Base-by-base conservation (phyloP, 331 rosid genomes). In the Pyracantha coccinea region DNA sequence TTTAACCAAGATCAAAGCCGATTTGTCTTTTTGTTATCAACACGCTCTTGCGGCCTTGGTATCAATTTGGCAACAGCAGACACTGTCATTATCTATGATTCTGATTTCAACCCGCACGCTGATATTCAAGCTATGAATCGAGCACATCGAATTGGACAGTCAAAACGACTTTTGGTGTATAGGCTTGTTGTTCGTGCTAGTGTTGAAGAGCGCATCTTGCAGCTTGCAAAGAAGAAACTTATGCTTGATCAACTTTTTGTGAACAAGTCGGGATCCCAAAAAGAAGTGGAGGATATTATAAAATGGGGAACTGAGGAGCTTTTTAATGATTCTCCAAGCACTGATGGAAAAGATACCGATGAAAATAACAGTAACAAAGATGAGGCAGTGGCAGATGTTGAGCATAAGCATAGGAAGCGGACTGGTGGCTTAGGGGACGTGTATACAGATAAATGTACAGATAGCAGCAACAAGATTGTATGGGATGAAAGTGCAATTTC, bases 101-200 rank as follows among this genome's bases (percentile, higher is more conserved):
- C 99, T 76, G 99, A 95, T 86, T 95, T 95, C 83, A 95, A 95
- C 66, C 99, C 99, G 8, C 99, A 95, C 86, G 99, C 99, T 72
- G 99, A 95, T 85, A 95, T 95, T 83, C 99, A 95, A 81, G 99
- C 99, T 71, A 95, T 95, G 99, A 95, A 95, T 83, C 96, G 99
- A 44, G 99, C 99, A 58, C 99, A 95, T 82, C 94, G 99, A 81
- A 95, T 95, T 82, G 99, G 99, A 66, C 99, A 95, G 78, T 95
- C 99, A 74, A 95, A 95, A 13, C 92, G 97, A 78, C 99, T 95
- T 75, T 74, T 95, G 85, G 99, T 95, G 44, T 95, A 95, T 80
- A 90, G 99, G 74, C 99, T 95, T 75, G 97, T 95, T 71, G 99
- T 95, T 78, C 97, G 97, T 72, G 99, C 99, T 60, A 95, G 99